Conservation (phyloP, 352 stramenopile genomes). For the Thalassiosira mediterranea region DNA sequence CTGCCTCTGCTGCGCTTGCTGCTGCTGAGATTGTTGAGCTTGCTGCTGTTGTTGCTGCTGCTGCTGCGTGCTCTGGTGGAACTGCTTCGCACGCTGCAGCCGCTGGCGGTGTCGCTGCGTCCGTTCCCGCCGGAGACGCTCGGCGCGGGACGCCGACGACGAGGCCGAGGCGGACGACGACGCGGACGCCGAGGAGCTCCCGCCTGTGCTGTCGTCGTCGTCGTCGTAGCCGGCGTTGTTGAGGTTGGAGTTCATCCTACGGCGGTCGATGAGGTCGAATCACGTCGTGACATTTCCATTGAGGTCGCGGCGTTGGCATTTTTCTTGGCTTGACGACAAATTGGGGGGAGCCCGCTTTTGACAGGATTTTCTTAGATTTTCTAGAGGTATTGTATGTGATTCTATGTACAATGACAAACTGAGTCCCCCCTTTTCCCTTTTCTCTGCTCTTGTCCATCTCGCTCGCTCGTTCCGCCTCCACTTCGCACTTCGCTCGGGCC, state of each 20-base stretch:
- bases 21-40: neutral
- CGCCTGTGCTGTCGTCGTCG: constrained; percentile 17
- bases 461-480: too few species aligned
- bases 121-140: constrained; percentile 35
- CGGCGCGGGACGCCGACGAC: constrained; percentile 28
- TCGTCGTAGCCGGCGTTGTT: constrained; percentile 8
- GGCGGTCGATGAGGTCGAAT: too few species aligned
- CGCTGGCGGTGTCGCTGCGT: constrained; percentile 47
- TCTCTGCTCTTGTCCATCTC: too few species aligned
- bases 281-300: too few species aligned
- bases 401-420: too few species aligned
- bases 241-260: constrained; percentile 29
- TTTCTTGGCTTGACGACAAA: too few species aligned
- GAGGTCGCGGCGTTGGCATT: too few species aligned
- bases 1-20: constrained; percentile 2
- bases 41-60: neutral
- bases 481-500: too few species aligned
- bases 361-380: too few species aligned
- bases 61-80: constrained; percentile 32
- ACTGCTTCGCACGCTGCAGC: constrained; percentile 50
- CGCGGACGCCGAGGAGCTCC: constrained; percentile 9
- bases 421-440: too few species aligned
- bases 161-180: constrained; percentile 22
- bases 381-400: too few species aligned
- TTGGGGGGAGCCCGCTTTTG: too few species aligned